Base-by-base conservation (phyloP, 2,329 filamentous ascomycete genomes). In the Pseudogymnoascus sp. region DNA sequence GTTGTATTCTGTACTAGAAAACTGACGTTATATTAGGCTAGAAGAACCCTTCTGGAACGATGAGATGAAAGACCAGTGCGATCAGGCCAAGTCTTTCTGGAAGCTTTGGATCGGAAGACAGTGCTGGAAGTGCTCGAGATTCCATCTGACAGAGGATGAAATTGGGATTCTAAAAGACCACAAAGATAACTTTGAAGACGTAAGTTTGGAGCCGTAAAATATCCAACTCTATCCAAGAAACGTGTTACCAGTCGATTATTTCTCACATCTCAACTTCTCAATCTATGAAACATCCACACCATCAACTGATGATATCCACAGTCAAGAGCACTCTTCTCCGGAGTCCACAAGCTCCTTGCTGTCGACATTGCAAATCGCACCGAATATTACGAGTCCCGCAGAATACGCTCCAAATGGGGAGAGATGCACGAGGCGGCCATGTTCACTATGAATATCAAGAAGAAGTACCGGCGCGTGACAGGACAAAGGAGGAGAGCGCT, bases 71-170 rank as follows among this genome's bases (percentile, higher is more conserved):
- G 29, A 33, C 29, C 48, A 55, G 29, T 55, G 48, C 5, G 48
- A 55, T 15, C 48, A 55, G 48, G 48, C 48, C 48, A 55, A 55
- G 29, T 55, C 48, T 7, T 55, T 55, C 48, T 55, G 48, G 48
- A 55, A 55, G 35, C 48, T 55, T 3, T 55, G 48, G 48, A 33
- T 55, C 25, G 48, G 48, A 10, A 55, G 48, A 35, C 48, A 21
- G n/a, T 55, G 48, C 29, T 2, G 48, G 21, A 55, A 35, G 9
- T 55, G 48, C 9, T 55, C 15, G 4, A 55, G 48, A 35, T 55
- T 55, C 7, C 48, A 55, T 5, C 29, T 55, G 29, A 33, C 27
- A 6, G 29, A 29, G n/a, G 48, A 55, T 21, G 48, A 55, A 55
- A 21, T 55, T 5, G 29, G 35, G 29, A 55, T 55, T 35, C 29